Evolutionary conservation across 148 eudicot genomes (phyloP).

Genomic region (Silene latifolia): DNA sequence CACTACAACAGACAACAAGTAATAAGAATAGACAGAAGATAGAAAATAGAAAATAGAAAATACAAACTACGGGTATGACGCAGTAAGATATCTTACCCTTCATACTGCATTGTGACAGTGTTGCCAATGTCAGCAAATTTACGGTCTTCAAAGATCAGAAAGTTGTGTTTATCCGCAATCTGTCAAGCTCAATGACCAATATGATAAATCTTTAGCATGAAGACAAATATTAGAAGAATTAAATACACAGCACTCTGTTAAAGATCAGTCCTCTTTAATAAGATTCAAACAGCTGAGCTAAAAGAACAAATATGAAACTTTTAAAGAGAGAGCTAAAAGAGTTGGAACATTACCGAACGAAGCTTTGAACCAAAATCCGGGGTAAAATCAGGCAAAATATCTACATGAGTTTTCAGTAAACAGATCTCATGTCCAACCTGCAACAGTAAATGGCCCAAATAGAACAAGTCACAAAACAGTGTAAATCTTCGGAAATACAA

Average conservation of each 20-base stretch:
- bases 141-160: conserved; percentile 91
- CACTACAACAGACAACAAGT: conserved; percentile 42
- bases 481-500: neutral
- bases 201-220: neutral
- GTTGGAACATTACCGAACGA: conserved; percentile 45
- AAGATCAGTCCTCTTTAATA: neutral
- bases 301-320: neutral
- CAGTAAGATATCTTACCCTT: conserved; percentile 50
- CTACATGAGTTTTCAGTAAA: conserved; percentile 88
- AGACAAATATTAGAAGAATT: neutral
- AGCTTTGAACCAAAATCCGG: conserved; percentile 85
- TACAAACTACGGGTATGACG: neutral
- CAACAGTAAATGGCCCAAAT: conserved; percentile 7
- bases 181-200: conserved; percentile 26
- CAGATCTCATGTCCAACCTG: conserved; percentile 94
- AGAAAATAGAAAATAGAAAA: conserved; percentile 6
- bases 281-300: neutral
- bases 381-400: conserved; percentile 87
- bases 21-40: neutral
- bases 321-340: neutral
- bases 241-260: neutral
- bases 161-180: conserved; percentile 95
- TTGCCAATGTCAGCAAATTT: conserved; percentile 98
- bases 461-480: neutral
- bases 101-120: conserved; percentile 95